Base-by-base conservation (phyloP, 176 grass and related monocot genomes). In the Carex littledalei region DNA sequence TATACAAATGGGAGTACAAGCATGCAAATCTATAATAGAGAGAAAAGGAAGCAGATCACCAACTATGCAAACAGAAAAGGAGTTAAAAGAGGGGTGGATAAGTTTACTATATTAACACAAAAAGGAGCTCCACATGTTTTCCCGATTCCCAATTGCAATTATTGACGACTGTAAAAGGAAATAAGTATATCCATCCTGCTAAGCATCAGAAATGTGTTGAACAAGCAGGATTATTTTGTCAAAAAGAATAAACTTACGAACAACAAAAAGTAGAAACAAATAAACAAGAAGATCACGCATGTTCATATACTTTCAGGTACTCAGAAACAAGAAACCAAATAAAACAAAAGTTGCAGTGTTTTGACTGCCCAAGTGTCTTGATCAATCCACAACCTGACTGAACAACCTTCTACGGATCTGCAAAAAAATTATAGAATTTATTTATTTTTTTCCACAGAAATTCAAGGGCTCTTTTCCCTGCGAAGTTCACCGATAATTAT, bases 361-460 rank as follows among this genome's bases (percentile, higher is more conserved):
- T 64, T 65, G 79, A 82, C 32, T 82, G 64, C 79, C 79, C 79
- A 61, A 82, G 37, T 64, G 59, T 63, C 45, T 43, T 78, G 11
- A 73, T 92, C 87, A 94, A n/a, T 74, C 82, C 63, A 70, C 83
- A 50, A 90, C 57, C 85, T 88, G 79, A 63, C 65, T 76, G 34
- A 90, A 67, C 82, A 97, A 86, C 62, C 78, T 88, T 82, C 59
- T 87, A 63, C 92, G 88, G 59, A 97, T 97, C 94, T 97, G 88
- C 52, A 94, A 83, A 71, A 17, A 81, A 63, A 65, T 80, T 4
- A 76, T 63, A 39, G 47, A 35, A 81, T 10, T 72, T 57, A 13
- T 71, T 15, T 22, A 4, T 45, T 20, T 70, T 43, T 22, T 24
- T 24, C 12, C 60, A 63, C 18, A 63, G 13, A 67, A 67, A 67